Evolutionary conservation across 2,329 filamentous ascomycete genomes (phyloP).

Genomic region (Fusarium nematophilum): DNA sequence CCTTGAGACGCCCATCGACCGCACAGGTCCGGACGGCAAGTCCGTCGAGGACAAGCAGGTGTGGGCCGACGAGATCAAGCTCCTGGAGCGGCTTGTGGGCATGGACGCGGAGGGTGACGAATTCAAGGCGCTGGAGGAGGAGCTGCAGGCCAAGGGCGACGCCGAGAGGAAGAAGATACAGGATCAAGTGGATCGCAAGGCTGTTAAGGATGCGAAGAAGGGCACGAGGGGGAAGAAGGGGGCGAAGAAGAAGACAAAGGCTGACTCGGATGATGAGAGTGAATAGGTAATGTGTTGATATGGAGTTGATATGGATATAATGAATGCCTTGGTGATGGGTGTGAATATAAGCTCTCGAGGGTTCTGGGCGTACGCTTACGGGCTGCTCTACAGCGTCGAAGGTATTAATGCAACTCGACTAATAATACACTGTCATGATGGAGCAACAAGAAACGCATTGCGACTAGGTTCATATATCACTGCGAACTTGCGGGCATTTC

Average conservation of each 20-base stretch:
- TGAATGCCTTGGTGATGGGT: background rate
- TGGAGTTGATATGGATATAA: too few species aligned
- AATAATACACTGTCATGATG: background rate
- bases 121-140: constrained; percentile 73
- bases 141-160: constrained; percentile 74
- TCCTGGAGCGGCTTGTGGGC: constrained; percentile 87
- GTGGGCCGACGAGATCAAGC: constrained; percentile 95
- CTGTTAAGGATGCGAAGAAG: constrained; percentile 65
- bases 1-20: constrained; percentile 93
- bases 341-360: background rate
- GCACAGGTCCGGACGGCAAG: constrained; percentile 72
- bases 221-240: constrained; percentile 31
- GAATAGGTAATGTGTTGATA: constrained; percentile 35
- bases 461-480: too few species aligned
- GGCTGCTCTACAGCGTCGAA: too few species aligned
- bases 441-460: background rate
- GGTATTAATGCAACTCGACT: too few species aligned
- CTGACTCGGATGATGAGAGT: constrained; percentile 49
- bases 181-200: constrained; percentile 82
- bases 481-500: constrained; percentile 26
- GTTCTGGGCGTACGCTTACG: too few species aligned
- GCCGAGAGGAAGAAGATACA: constrained; percentile 80
- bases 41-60: constrained; percentile 81
- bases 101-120: constrained; percentile 82
- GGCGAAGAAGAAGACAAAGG: constrained; percentile 51